Base-by-base conservation (phyloP, 2,329 filamentous ascomycete species). In the Epichloe uncinata region DNA sequence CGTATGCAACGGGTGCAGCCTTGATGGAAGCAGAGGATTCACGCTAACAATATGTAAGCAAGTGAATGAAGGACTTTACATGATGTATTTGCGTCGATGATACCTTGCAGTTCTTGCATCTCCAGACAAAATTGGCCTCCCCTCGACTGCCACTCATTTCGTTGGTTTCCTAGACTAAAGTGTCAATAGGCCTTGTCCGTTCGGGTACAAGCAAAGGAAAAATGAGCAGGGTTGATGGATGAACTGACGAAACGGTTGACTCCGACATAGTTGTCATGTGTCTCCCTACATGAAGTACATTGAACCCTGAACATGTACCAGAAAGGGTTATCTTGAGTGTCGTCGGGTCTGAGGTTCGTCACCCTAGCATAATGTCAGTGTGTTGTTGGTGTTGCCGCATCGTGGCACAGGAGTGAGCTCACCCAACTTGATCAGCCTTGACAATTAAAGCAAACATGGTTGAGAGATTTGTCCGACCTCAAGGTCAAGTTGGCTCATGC, bases 111-210 rank as follows among this genome's bases (percentile, higher is more conserved):
- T 93, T 91, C 69, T 94, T 95, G 77, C 93, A 98, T 67, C 82
- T 90, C 91, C 93, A 98, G n/a, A 98, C 93, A 68, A 98, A 98
- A 68, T 97, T 97, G 53, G 93, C 93, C 68, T 97, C 90, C 56
- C 93, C 93, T 61, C 88, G 80, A 66, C 90, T 96, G 36, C 90
- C 90, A 55, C 87, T 93, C 66, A 96, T 82, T 56, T 96, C 89
- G 63, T 94, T 90, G 61, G 74, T 77, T 64, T 97, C 91, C 88
- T 95, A 54, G 3, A 2, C 4, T 38, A 15, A 34, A 16, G 49
- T 43, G 61, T 47, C 54, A 53, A n/a, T 11, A 37, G 35, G 20
- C 34, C 3, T 42, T 42, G 26, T 6, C 45, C 49, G 47, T 47
- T 49, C 34, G 36, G 48, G 15, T 46, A 22, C 47, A 13, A 43